These are phyloP conservation scores for Ogataea methylovora DNA, from an alignment of 805 yeast genomes.

Conservation along the genomic window DNA sequence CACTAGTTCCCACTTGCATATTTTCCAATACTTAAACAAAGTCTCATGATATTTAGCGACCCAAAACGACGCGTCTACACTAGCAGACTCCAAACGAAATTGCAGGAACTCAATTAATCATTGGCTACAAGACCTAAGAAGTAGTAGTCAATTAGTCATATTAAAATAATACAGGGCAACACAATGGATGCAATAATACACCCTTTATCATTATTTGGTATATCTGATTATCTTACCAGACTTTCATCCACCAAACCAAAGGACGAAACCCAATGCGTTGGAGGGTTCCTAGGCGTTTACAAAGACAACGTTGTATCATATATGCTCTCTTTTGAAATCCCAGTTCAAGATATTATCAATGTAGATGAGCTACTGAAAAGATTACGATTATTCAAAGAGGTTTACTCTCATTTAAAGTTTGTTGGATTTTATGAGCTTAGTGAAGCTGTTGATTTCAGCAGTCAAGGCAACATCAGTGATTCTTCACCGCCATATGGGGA, in stretches of 20 bases:
- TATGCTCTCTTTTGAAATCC: conserved; percentile 1
- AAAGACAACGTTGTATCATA: not conserved
- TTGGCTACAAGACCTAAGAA: too few relatives aligned
- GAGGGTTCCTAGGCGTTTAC: conserved; percentile 1
- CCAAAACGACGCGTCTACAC: too few relatives aligned
- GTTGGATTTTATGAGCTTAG: not conserved
- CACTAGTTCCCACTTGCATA: too few relatives aligned
- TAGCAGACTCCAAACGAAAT: too few relatives aligned
- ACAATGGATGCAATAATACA: not conserved
- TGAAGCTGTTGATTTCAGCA: too few relatives aligned
- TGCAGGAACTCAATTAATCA: too few relatives aligned
- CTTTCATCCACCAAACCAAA: not conserved
- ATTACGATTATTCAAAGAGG: not conserved
- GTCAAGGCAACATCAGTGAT: too few relatives aligned
- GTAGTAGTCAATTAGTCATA: not conserved
- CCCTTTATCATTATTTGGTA: not conserved
- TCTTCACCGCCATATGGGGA: too few relatives aligned
- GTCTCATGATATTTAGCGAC: too few relatives aligned
- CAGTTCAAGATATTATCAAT: not conserved
- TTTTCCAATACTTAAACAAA: too few relatives aligned
- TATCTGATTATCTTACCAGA: not conserved
- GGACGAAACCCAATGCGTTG: not conserved
- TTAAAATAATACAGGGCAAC: not conserved
- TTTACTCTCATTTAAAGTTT: not conserved
- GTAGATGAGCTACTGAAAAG: not conserved